Conservation (phyloP, 169 alveolate species). For the Eimeria brunetti region DNA sequence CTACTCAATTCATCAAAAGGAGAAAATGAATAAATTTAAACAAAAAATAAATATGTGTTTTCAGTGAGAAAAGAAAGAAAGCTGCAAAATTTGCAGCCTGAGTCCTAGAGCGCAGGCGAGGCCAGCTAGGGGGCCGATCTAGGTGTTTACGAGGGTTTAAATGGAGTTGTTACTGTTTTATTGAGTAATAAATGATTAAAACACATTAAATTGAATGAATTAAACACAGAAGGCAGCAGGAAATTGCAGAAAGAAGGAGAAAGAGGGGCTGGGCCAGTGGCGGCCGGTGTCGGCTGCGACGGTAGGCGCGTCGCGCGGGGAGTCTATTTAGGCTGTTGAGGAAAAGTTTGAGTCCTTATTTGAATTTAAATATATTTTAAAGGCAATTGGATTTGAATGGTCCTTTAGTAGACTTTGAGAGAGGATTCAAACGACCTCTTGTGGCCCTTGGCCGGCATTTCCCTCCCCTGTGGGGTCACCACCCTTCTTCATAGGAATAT, state of each 20-base stretch:
- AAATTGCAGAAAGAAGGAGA: background rate
- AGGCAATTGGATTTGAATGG: background rate
- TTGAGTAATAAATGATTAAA: background rate
- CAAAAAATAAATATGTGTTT: background rate
- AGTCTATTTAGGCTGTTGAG: background rate
- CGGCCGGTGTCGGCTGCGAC: conserved; percentile 62
- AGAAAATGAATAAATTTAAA: background rate
- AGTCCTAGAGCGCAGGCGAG: background rate
- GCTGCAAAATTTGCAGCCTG: background rate
- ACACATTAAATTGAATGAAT: background rate
- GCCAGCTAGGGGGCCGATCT: background rate
- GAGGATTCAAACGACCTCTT: background rate
- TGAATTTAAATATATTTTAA: background rate
- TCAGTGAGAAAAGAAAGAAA: background rate
- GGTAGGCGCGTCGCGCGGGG: conserved; percentile 63
- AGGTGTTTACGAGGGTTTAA: background rate
- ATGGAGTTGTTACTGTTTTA: background rate
- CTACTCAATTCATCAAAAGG: background rate
- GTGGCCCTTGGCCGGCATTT: conserved; percentile 2
- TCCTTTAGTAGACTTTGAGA: background rate
- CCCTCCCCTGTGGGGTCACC: conserved; percentile 72
- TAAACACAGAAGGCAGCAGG: background rate
- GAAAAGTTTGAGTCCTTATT: background rate
- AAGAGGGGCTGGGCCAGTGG: conserved; percentile 42
- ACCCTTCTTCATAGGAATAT: background rate